Evolutionary conservation across 2,329 filamentous ascomycete species (phyloP).

Genomic region (Ceratocystis lukuohia): DNA sequence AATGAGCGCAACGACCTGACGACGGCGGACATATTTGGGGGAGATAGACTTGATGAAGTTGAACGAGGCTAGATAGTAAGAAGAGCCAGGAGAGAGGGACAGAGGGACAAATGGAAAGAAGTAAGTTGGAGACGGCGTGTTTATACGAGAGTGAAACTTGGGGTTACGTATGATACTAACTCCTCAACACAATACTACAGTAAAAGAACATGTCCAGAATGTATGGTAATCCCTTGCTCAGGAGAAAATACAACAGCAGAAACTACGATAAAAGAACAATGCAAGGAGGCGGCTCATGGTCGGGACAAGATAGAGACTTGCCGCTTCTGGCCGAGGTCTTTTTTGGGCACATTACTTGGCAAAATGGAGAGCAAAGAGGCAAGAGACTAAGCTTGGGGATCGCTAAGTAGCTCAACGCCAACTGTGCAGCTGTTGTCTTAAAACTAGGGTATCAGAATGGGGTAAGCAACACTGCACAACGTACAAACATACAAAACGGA

Average conservation of each 20-base stretch:
- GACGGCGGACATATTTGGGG: not conserved
- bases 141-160: not conserved
- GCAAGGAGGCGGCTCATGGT: not conserved
- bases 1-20: conserved; percentile 3
- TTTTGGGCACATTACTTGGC: not conserved
- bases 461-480: not conserved
- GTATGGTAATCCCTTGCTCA: not conserved
- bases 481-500: not conserved
- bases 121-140: not conserved
- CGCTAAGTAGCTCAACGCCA: not conserved
- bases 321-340: conserved; percentile 9
- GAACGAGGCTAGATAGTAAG: not conserved
- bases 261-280: not conserved
- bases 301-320: not conserved
- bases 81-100: not conserved
- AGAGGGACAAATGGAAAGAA: not conserved
- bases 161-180: not conserved
- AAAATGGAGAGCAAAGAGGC: not conserved
- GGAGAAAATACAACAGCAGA: not conserved
- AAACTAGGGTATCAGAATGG: no score
- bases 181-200: not conserved
- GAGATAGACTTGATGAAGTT: not conserved
- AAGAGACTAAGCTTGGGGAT: not conserved
- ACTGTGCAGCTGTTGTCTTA: not conserved
- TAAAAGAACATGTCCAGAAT: not conserved